These are phyloP conservation scores for Kodamaea restingae DNA, from an alignment of 805 yeast species.

Conservation along the genomic window DNA sequence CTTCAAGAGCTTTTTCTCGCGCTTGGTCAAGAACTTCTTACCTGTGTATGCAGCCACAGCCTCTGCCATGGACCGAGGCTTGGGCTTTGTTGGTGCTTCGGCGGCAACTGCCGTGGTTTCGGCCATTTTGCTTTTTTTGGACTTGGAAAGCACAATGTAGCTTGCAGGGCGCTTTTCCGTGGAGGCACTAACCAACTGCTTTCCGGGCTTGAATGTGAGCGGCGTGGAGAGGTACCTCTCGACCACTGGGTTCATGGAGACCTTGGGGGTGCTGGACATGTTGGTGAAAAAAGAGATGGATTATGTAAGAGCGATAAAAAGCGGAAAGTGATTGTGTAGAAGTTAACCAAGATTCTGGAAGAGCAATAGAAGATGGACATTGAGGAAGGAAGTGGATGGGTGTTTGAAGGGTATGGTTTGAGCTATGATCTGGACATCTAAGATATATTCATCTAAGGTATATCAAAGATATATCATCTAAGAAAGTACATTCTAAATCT, in stretches of 20 bases:
- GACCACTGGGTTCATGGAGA: conserved; percentile 46
- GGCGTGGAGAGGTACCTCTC: conserved; percentile 62
- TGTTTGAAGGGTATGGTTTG: no score
- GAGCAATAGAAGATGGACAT: no score
- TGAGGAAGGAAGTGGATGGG: no score
- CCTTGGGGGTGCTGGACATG: conserved; percentile 4
- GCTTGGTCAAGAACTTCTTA: conserved; percentile 48
- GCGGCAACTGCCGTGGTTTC: not conserved
- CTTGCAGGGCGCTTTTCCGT: conserved; percentile 43
- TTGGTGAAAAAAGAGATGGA: no score
- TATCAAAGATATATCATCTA: no score
- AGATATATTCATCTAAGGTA: no score
- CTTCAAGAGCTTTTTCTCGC: conserved; percentile 32
- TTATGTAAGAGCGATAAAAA: no score
- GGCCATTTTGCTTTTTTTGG: conserved; percentile 1
- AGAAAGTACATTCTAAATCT: no score
- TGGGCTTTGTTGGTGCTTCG: conserved; percentile 15
- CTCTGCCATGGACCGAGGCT: conserved; percentile 52
- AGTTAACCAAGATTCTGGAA: no score
- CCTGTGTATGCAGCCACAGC: conserved; percentile 58
- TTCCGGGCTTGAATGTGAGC: conserved; percentile 59
- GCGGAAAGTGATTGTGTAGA: no score
- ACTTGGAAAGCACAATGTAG: conserved; percentile 41
- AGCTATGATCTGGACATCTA: no score
- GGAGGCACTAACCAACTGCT: conserved; percentile 41